Evolutionary conservation across 148 eudicot genomes (phyloP).

Genomic region (Euryodendron excelsum): DNA sequence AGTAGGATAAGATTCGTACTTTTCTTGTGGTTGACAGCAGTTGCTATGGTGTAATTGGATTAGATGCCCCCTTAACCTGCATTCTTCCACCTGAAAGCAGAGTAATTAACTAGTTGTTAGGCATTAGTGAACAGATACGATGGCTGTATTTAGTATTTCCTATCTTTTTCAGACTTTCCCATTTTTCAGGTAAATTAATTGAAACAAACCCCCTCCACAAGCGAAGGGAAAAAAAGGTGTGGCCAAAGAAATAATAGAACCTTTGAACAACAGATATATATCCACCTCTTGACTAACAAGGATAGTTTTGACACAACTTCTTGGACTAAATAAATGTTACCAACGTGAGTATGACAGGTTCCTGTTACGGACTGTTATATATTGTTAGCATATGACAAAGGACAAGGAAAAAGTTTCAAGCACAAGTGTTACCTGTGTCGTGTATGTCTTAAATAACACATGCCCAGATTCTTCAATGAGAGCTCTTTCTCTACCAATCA

Average conservation of each 20-base stretch:
- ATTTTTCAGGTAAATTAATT: background rate
- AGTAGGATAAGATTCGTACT: background rate
- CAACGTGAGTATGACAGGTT: background rate
- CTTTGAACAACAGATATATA: background rate
- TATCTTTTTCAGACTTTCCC: background rate
- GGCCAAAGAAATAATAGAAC: background rate
- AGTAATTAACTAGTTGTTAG: background rate
- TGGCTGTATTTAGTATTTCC: background rate
- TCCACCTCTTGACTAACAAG: background rate
- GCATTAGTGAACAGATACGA: background rate
- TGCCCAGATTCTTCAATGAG: slow-evolving; percentile 64
- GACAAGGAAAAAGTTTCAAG: background rate
- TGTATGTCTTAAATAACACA: slow-evolving; percentile 39
- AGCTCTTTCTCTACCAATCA: slow-evolving; percentile 50
- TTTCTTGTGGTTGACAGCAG: slow-evolving; percentile 6
- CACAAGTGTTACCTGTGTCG: slow-evolving; percentile 44
- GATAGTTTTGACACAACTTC: background rate
- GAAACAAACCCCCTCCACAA: background rate
- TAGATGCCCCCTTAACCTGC: slow-evolving; percentile 68
- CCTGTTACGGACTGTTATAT: background rate
- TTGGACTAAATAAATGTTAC: background rate
- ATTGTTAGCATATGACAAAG: background rate
- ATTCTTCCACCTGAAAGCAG: slow-evolving; percentile 60
- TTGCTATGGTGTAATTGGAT: slow-evolving; percentile 40
- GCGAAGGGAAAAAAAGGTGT: background rate